phyloP scores from a whole-genome alignment of 148 eudicot genomes.

The Camellia sinensis region DNA sequence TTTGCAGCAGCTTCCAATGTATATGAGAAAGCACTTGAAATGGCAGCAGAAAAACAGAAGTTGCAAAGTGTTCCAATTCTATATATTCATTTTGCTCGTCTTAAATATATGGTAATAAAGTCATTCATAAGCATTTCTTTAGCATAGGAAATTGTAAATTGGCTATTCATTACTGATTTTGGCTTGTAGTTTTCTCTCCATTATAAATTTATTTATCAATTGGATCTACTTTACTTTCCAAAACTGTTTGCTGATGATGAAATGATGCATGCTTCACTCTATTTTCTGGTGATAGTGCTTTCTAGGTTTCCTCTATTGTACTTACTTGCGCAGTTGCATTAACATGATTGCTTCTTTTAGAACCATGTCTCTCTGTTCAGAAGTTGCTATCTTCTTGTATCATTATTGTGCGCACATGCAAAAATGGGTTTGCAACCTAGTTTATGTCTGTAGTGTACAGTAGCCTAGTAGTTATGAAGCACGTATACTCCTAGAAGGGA shows the following conservation, averaged over 20 bases:
- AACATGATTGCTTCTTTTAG: not conserved
- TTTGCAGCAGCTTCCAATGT: slow-evolving; percentile 48
- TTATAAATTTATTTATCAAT: not conserved
- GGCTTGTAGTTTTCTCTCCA: not conserved
- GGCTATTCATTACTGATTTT: not conserved
- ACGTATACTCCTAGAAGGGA: no score
- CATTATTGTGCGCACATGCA: no score
- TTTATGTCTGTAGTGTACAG: no score
- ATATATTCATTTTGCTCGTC: slow-evolving; percentile 61
- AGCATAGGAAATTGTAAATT: not conserved
- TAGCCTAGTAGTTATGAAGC: no score
- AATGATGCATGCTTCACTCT: not conserved
- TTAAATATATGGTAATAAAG: slow-evolving; percentile 56
- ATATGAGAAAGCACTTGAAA: slow-evolving; percentile 63
- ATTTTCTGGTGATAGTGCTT: not conserved
- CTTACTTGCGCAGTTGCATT: not conserved
- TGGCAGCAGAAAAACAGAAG: slow-evolving; percentile 48
- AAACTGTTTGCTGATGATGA: not conserved
- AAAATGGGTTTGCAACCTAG: no score
- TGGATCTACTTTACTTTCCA: not conserved
- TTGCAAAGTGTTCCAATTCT: slow-evolving; percentile 50
- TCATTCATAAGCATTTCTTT: slow-evolving; percentile 1
- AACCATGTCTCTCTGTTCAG: not conserved
- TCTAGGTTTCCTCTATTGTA: not conserved
- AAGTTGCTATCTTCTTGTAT: not conserved